Evolutionary conservation across 225 moss, liverwort and hornwort species (phyloP).

Genomic region (Pseudisothecium myosuroides): DNA sequence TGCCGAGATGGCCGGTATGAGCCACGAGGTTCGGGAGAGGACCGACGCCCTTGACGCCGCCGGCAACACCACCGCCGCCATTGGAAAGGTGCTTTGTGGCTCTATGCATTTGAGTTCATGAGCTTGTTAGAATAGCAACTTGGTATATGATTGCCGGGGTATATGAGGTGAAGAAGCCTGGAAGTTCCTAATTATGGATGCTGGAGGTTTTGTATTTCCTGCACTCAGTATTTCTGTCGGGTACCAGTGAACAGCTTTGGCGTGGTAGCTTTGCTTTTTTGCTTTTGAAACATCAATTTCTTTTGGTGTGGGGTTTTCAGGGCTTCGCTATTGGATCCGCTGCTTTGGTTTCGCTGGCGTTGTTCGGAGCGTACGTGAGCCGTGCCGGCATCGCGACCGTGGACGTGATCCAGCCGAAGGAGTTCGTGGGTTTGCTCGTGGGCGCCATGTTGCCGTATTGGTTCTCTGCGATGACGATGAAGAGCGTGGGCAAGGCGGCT

Average conservation of each 20-base stretch:
- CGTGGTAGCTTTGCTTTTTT: background rate
- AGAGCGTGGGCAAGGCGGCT: constrained; percentile 92
- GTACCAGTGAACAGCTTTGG: too few relatives aligned
- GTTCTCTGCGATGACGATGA: constrained; percentile 97
- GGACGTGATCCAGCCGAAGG: constrained; percentile 83
- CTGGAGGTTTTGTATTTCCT: too few relatives aligned
- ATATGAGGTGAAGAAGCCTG: too few relatives aligned
- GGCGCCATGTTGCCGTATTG: constrained; percentile 96
- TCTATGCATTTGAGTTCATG: background rate
- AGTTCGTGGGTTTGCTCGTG: constrained; percentile 71
- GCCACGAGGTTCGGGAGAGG: constrained; percentile 49
- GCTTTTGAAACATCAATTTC: rapidly evolving
- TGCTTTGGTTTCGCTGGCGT: constrained; percentile 56
- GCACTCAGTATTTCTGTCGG: too few relatives aligned
- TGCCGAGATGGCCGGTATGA: constrained; percentile 79
- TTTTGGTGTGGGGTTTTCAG: background rate
- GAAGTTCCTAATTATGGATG: background rate
- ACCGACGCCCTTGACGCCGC: constrained; percentile 56
- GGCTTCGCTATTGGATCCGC: constrained; percentile 61
- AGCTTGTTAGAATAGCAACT: too few relatives aligned
- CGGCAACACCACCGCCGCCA: constrained; percentile 63
- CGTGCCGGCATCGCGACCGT: constrained; percentile 74
- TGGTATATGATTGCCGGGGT: too few relatives aligned
- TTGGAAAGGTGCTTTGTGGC: constrained; percentile 24
- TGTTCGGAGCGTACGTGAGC: constrained; percentile 89